Conservation (phyloP, 1,139 yeast species). For the Hyphopichia buzzinii region DNA sequence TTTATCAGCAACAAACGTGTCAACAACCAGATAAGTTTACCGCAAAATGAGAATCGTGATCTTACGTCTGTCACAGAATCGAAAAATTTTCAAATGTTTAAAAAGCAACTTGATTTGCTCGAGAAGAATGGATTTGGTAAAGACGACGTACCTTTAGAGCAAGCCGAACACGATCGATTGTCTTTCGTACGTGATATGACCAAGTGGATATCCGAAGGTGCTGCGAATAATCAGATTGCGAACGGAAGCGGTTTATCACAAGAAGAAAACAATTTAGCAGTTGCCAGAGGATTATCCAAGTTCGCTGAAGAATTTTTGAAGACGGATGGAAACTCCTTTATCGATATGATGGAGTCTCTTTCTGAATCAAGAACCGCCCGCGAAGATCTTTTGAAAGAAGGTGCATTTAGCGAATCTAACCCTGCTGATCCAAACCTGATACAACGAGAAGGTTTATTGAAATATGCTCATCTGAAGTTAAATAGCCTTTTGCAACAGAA, state of each 20-base stretch:
- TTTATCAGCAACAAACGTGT: background rate
- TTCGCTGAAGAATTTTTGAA: conserved; percentile 77
- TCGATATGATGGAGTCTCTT: conserved; percentile 74
- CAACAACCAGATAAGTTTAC: background rate
- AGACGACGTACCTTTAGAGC: background rate
- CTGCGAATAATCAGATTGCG: conserved; percentile 5
- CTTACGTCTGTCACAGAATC: background rate
- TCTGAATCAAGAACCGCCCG: conserved; percentile 58
- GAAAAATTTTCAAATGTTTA: background rate
- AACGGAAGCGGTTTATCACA: background rate
- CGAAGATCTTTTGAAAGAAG: conserved; percentile 34
- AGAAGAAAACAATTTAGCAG: background rate
- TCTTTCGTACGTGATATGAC: conserved; percentile 28
- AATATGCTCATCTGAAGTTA: conserved; percentile 3
- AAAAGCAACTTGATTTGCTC: conserved; percentile 17
- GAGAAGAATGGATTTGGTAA: conserved; percentile 21
- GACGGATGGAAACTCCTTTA: conserved; percentile 71
- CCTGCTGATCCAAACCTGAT: background rate
- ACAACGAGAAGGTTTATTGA: conserved; percentile 1
- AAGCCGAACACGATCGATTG: conserved; percentile 24
- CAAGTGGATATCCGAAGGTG: conserved; percentile 16
- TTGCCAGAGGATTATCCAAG: conserved; percentile 42
- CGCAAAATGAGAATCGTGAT: conserved; percentile 7
- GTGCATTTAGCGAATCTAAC: conserved; percentile 1
- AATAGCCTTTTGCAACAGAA: conserved; percentile 1